Percentiles rank a stretch among this genome's conserved stretches.
These are phyloP conservation scores for Pichia phayaonensis DNA, from an alignment of 805 yeast species.

Conservation along the genomic window DNA sequence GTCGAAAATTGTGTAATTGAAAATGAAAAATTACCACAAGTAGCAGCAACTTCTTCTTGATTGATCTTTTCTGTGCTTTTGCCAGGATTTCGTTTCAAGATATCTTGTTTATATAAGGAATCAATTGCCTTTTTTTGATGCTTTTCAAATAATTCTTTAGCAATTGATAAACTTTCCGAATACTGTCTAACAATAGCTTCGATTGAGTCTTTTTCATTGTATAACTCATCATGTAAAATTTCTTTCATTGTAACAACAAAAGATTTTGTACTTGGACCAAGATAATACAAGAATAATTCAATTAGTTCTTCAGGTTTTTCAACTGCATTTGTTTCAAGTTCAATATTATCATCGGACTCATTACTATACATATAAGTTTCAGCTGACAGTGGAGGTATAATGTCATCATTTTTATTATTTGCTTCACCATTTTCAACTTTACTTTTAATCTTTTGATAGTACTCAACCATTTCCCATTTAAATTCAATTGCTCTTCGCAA, in stretches of 20 bases:
- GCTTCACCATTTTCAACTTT: background rate
- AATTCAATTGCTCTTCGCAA: constrained; percentile 61
- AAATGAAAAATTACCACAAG: constrained; percentile 73
- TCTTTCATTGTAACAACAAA: constrained; percentile 56
- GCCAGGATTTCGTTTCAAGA: constrained; percentile 35
- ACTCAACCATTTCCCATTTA: constrained; percentile 44
- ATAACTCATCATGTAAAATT: constrained; percentile 53
- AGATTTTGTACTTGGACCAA: constrained; percentile 69
- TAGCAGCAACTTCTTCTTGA: constrained; percentile 77
- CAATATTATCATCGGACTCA: constrained; percentile 17
- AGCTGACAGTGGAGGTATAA: background rate
- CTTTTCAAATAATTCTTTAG: constrained; percentile 46
- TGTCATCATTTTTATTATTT: background rate
- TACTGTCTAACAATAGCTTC: constrained; percentile 36
- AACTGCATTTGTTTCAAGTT: constrained; percentile 21
- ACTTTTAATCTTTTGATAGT: background rate
- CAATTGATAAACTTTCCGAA: constrained; percentile 38
- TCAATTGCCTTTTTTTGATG: constrained; percentile 54
- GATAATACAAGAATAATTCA: constrained; percentile 54
- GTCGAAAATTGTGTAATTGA: constrained; percentile 54
- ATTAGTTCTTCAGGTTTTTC: constrained; percentile 41
- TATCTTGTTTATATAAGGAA: constrained; percentile 47
- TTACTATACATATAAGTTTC: background rate
- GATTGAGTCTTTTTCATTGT: constrained; percentile 33
- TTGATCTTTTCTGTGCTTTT: constrained; percentile 40